Base-by-base conservation (phyloP, 1,284 basidiomycete genomes). In the Cryptococcus neoformans region DNA sequence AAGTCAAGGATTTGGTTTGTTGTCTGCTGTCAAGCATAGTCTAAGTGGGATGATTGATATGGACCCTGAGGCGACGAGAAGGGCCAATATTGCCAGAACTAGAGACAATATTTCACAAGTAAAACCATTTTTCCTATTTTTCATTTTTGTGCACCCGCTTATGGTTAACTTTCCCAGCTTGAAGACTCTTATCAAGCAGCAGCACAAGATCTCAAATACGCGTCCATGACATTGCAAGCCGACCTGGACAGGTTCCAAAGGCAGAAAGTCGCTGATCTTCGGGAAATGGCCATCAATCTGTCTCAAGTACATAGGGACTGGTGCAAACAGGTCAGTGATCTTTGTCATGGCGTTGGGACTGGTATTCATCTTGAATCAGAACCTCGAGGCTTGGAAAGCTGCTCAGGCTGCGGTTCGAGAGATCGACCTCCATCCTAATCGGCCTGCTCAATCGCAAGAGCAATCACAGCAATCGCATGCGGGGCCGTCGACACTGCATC, bases 41-140 rank as follows among this genome's bases (percentile, higher is more conserved):
- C 78, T 99, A 58, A 92, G 95, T 68, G 92, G 92, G 9, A 94
- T 99, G 85, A 97, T 99, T 88, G 96, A 99, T 68, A 90, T 91
- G 6, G 96, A 99, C 79, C 94, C 96, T 0, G 96, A 98, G 79
- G 90, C 89, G 12, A 94, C 95, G 4, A 83, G 96, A 60, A 83
- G 95, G 58, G 96, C 88, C 68, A 86, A 87, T 57, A 98, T 99
- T 63, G 89, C 88, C 62, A 97, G 95, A 80, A 92, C 93, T 2
- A 83, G 90, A 67, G 96, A 99, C 78, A 87, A 86, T 35, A 97
- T 99, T 62, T 89, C 90, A 38, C 90, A 92, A 81, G 92, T 92
- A 70, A 67, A 82, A 72, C 52, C 12, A 39, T 2, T 49, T 16
- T 11, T 21, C 37, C 35, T 12, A 38, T 4, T 28, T 28, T 28